Evolutionary conservation across 2,329 filamentous ascomycete species (phyloP), one percentile per base, ranked within the genome.

Genomic region (Lachnellula occidentalis): DNA sequence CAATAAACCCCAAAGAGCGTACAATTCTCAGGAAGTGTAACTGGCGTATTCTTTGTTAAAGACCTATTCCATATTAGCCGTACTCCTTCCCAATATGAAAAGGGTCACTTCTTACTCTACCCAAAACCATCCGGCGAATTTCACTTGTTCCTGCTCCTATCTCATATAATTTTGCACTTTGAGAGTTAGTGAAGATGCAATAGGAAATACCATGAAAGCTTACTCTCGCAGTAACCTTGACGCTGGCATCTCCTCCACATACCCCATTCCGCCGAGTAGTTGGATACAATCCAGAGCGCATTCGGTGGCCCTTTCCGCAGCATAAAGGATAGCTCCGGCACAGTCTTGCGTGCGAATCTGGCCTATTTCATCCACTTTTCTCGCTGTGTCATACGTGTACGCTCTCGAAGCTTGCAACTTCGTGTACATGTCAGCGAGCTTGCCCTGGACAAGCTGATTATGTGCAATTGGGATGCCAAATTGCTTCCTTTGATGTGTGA

Each of bases 121-220:
- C 92, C 68, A 99, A 96, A 4, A 99, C 90, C 83, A 97, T 95
- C 61, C 92, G 80, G 61, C 94, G 79, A 49, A 99, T 86, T 74
- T 99, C 94, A 57, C 90, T 96, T 3, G 94, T 97, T 5, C 94
- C 94, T 5, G 94, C 94, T 1, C 94, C 94, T 69, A 99, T 97
- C 74, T 97, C 94, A 71, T 99, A 99, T 57, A 99, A 71, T 70
- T 86, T 86, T 36, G 82, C 82, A 72, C 80, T 83, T 34, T 42
- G n/a, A 48, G 14, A 53, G 65, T 74, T 69, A 72, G 70, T 50
- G 58, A 31, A 22, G 21, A 6, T 31, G 5, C 31, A 46, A 24
- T 21, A n/a, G 11, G 17, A n/a, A 31, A 15, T 11, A 17, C 2
- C n/a, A 31, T 7, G n/a, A 17, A 48, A 27, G 65, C 66, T 61